Conservation (phyloP, 257 asterid species). For the Forsythia suspensa region DNA sequence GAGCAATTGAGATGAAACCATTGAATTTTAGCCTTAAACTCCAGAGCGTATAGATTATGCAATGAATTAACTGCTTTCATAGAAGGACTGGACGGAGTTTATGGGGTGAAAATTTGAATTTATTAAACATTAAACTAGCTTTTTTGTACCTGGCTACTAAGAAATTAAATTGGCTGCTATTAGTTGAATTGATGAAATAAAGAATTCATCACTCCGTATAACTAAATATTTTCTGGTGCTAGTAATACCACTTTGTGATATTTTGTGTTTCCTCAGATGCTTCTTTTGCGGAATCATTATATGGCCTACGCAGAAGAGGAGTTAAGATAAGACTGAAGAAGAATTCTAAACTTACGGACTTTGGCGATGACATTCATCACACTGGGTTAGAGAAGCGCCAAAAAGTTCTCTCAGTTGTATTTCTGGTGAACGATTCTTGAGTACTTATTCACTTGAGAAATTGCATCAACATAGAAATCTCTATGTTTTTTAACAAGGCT, state of each 20-base stretch:
- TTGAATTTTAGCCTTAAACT: background rate
- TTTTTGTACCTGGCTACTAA: background rate
- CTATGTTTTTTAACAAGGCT: background rate
- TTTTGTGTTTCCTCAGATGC: conserved; percentile 57
- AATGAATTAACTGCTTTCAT: conserved; percentile 14
- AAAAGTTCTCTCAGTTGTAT: conserved; percentile 83
- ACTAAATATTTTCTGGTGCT: conserved; percentile 11
- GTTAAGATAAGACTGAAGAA: conserved; percentile 55
- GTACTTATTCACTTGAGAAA: conserved; percentile 1
- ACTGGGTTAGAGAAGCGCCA: conserved; percentile 74
- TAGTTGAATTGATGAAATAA: background rate
- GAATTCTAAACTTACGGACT: conserved; percentile 29
- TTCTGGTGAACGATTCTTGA: conserved; percentile 55
- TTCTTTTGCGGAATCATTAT: conserved; percentile 92
- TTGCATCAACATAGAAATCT: conserved; percentile 9
- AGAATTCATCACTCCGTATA: conserved; percentile 1
- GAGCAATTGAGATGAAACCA: conserved; percentile 11
- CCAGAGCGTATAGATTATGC: background rate
- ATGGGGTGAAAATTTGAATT: background rate
- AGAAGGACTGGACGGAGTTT: background rate
- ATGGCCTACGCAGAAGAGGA: conserved; percentile 84
- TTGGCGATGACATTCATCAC: conserved; percentile 53
- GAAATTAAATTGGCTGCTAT: background rate
- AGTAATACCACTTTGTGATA: conserved; percentile 23
- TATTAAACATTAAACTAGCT: background rate